These are phyloP conservation scores for Cucumis cinereus DNA, from an alignment of 306 rosid species.

Conservation along the genomic window DNA sequence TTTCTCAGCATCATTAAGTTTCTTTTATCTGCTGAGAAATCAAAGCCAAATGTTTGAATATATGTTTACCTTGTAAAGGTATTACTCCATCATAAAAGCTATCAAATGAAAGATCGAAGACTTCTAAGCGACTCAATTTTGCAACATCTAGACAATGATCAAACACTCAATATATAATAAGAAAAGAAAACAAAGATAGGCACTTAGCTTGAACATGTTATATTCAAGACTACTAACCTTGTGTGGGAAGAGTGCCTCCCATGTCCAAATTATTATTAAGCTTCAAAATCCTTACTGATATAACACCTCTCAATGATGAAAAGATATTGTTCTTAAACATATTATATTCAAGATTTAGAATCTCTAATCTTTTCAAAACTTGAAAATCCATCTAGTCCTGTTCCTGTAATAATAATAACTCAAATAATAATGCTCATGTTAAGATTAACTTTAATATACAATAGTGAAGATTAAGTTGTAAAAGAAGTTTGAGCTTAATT, in stretches of 20 bases:
- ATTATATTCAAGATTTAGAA: not conserved
- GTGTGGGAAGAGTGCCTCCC: not conserved
- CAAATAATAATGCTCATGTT: too few species aligned
- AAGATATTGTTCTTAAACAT: not conserved
- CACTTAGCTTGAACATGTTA: too few species aligned
- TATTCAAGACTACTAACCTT: not conserved
- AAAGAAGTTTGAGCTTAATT: too few species aligned
- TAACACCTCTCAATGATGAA: not conserved
- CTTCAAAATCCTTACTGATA: not conserved
- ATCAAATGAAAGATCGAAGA: not conserved
- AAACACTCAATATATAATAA: not conserved
- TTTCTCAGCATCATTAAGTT: slow-evolving; percentile 72
- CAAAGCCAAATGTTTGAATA: too few species aligned
- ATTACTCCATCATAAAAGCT: not conserved
- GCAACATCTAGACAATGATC: not conserved
- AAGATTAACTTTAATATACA: slow-evolving; percentile 7
- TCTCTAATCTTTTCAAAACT: not conserved
- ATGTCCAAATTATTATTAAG: not conserved
- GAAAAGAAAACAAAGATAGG: not conserved
- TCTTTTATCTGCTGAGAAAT: slow-evolving; percentile 95
- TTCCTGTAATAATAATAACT: too few species aligned
- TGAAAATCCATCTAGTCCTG: not conserved
- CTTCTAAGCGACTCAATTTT: not conserved
- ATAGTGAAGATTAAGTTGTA: too few species aligned
- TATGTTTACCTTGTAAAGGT: not conserved